These are phyloP conservation scores for Penicillium cinerascens DNA, from an alignment of 495 filamentous ascomycete genomes.

Conservation along the genomic window DNA sequence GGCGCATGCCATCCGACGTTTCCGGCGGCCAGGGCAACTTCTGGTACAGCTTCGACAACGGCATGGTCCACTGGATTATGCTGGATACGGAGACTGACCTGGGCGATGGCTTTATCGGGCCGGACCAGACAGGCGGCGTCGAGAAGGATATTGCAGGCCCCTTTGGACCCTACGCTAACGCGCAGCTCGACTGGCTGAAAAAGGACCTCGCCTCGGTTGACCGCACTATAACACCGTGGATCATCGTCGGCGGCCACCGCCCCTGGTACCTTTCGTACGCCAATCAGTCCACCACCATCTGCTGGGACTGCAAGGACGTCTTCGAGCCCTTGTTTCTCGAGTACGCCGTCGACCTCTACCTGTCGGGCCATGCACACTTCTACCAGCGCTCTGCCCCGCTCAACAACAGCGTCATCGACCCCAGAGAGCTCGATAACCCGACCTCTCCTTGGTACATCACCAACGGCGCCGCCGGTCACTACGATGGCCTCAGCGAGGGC, in stretches of 20 bases:
- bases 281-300: slow-evolving; percentile 1
- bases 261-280: slow-evolving; percentile 7
- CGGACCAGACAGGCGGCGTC: neutral
- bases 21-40: slow-evolving; percentile 47
- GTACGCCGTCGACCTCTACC: slow-evolving; percentile 4
- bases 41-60: slow-evolving; percentile 58
- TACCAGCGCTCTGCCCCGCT: slow-evolving; percentile 7
- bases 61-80: slow-evolving; percentile 47
- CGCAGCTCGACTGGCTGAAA: slow-evolving; percentile 6
- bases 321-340: slow-evolving; percentile 7
- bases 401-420: neutral
- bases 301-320: slow-evolving; percentile 3
- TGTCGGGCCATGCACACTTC: slow-evolving; percentile 6
- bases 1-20: slow-evolving; percentile 45
- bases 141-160: slow-evolving; percentile 3
- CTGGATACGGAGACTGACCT: slow-evolving; percentile 46
- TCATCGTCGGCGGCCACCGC: slow-evolving; percentile 7
- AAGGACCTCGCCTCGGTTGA: slow-evolving; percentile 2
- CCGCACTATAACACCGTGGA: slow-evolving; percentile 8
- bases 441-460: slow-evolving; percentile 10
- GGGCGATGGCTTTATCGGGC: slow-evolving; percentile 3
- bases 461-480: slow-evolving; percentile 10
- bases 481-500: slow-evolving; percentile 4
- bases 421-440: slow-evolving; percentile 6
- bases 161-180: neutral